A percentile compares a stretch with the other conserved stretches of the same genome.
These are phyloP conservation scores for Leishmania martiniquensis DNA, from an alignment of 208 protist species.

Conservation along the genomic window DNA sequence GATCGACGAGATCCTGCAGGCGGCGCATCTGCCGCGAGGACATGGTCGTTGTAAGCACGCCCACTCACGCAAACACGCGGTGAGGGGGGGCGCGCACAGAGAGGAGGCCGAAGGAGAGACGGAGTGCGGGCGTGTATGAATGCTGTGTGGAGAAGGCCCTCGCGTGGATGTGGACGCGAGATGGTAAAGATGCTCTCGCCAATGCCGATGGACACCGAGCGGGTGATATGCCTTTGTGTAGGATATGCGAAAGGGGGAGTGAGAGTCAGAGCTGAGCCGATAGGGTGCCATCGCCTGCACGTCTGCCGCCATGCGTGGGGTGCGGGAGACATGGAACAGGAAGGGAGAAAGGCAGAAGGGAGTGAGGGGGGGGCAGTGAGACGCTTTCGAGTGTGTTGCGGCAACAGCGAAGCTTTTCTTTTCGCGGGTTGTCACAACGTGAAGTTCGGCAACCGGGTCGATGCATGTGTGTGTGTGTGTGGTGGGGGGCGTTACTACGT, in stretches of 20 bases:
- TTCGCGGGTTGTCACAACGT: too few species aligned
- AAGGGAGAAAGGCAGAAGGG: background rate
- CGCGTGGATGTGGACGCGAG: background rate
- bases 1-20: constrained; percentile 73
- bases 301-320: background rate
- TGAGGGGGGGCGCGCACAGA: background rate
- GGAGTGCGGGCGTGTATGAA: background rate
- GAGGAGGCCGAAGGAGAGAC: background rate
- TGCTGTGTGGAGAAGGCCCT: background rate
- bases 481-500: too few species aligned
- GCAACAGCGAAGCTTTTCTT: background rate
- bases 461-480: too few species aligned
- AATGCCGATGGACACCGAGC: background rate
- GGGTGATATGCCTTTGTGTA: background rate
- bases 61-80: background rate
- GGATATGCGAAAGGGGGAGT: background rate
- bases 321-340: too few species aligned
- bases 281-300: background rate
- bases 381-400: background rate
- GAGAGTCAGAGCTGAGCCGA: background rate
- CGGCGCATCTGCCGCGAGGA: constrained; percentile 81
- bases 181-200: background rate
- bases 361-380: background rate
- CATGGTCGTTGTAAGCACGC: constrained; percentile 56
- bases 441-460: too few species aligned